Base-by-base conservation (phyloP, 2,329 filamentous ascomycete species). In the Atkinsonella hypoxylon region DNA sequence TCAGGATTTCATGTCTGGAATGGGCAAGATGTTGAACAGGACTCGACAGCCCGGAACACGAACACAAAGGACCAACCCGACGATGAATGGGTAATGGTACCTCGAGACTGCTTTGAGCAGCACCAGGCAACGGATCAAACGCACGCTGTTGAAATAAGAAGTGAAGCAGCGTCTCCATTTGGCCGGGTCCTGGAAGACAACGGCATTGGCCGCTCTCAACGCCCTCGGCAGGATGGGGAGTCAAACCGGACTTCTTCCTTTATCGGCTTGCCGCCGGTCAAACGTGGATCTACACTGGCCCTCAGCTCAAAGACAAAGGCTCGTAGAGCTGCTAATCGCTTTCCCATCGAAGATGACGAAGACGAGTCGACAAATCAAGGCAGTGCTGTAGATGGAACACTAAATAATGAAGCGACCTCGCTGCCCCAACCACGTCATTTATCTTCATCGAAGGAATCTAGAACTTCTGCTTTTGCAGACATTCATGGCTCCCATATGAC, bases 241-340 rank as follows among this genome's bases (percentile, higher is more conserved):
- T 65, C 70, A 36, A 64, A 69, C 39, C 68, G 73, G 32, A 65
- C 70, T 11, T 67, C 73, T 1, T 79, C 76, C 1, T 82, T 82
- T 54, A 66, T 74, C 20, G 76, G 76, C 1, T 62, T 83, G 38
- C 79, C 80, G 3, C 77, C 77, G 1, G 80, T 83, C 52, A 72
- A 77, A 44, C 71, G 77, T 32, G 73, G 71, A 13, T 82, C 79
- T 15, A 77, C 76, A 3, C 78, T 83, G 61, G 74, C 74, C 17
- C 56, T 75, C 17, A 62, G 57, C 20, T 56, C 62, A 32, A 63
- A 59, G 50, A 62, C 62, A 36, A 64, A 59, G 50, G 49, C 42
- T 38, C 49, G 49, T 11, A 68, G 65, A 51, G 67, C 65, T 9
- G 58, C 58, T 11, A 64, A 63, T 44, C 61, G 59, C 26, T 60